Evolutionary conservation across 257 asterid species (phyloP).

Genomic region (Mentha longifolia): DNA sequence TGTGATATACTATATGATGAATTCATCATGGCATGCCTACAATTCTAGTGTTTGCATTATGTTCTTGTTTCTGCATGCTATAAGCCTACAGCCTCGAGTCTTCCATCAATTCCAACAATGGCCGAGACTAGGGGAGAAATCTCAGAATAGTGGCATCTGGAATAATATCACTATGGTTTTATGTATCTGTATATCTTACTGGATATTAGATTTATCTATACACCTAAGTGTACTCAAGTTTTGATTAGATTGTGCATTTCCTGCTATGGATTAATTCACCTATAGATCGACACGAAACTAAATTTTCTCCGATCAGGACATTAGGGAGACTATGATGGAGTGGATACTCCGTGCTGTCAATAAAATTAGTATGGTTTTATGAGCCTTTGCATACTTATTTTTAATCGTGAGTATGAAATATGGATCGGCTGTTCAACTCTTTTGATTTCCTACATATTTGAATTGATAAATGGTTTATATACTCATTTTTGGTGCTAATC

Average conservation of each 20-base stretch:
- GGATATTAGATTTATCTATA: too few species aligned
- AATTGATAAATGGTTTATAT: conserved; percentile 7
- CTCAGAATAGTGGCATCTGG: not conserved
- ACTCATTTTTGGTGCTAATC: not conserved
- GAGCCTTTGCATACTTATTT: conserved; percentile 16
- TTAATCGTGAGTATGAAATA: not conserved
- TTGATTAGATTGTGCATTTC: too few species aligned
- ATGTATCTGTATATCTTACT: not conserved
- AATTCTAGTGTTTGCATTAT: not conserved
- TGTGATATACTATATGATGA: conserved; percentile 1
- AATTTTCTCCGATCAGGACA: not conserved
- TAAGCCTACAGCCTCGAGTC: too few species aligned
- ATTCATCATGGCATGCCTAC: not conserved
- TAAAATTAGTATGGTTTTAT: conserved; percentile 10
- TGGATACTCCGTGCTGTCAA: not conserved
- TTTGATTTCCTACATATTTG: conserved; percentile 3
- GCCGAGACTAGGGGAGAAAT: not conserved
- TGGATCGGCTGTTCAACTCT: conserved; percentile 12
- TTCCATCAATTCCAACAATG: too few species aligned
- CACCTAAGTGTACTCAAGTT: too few species aligned
- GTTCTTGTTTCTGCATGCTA: too few species aligned
- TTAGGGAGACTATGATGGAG: conserved; percentile 21
- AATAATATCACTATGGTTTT: not conserved
- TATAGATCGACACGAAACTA: not conserved
- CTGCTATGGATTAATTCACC: not conserved